phyloP scores from a whole-genome alignment of 192 early-diverging fungal genomes.

The Coemansia sp. region DNA sequence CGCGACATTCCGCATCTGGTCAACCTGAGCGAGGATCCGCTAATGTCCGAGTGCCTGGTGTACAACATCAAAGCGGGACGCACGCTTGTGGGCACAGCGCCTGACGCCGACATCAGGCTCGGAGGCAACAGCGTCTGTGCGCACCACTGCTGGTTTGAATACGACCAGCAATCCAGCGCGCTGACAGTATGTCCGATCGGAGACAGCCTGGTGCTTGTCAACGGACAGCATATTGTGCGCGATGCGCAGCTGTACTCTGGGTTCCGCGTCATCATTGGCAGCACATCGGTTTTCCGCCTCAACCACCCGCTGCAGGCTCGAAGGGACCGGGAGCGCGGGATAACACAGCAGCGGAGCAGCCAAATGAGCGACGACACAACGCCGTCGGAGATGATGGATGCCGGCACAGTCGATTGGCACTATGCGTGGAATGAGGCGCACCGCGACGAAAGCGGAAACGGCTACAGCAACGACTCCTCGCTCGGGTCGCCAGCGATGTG shows the following conservation, averaged over 20 bases:
- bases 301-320: slow-evolving; percentile 83
- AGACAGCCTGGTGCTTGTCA: slow-evolving; percentile 72
- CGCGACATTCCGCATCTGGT: too few species aligned
- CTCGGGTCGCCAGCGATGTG: background rate
- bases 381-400: slow-evolving; percentile 4
- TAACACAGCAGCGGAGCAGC: slow-evolving; percentile 22
- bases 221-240: slow-evolving; percentile 68
- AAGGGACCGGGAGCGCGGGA: slow-evolving; percentile 15
- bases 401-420: slow-evolving; percentile 70
- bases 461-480: background rate
- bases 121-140: slow-evolving; percentile 61
- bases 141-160: slow-evolving; percentile 78
- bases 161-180: slow-evolving; percentile 45
- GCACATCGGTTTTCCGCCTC: slow-evolving; percentile 81
- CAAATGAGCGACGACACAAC: slow-evolving; percentile 35
- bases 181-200: slow-evolving; percentile 66
- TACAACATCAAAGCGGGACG: slow-evolving; percentile 79
- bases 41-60: slow-evolving; percentile 89
- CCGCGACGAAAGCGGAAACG: slow-evolving; percentile 40
- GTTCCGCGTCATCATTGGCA: slow-evolving; percentile 78
- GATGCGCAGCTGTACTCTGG: slow-evolving; percentile 67
- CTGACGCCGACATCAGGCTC: slow-evolving; percentile 57
- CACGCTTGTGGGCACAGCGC: slow-evolving; percentile 66
- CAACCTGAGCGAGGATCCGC: slow-evolving; percentile 88
- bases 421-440: slow-evolving; percentile 74